phyloP scores from a whole-genome alignment of 768 basidiomycete species.

The Naganishia vaughanmartiniae region DNA sequence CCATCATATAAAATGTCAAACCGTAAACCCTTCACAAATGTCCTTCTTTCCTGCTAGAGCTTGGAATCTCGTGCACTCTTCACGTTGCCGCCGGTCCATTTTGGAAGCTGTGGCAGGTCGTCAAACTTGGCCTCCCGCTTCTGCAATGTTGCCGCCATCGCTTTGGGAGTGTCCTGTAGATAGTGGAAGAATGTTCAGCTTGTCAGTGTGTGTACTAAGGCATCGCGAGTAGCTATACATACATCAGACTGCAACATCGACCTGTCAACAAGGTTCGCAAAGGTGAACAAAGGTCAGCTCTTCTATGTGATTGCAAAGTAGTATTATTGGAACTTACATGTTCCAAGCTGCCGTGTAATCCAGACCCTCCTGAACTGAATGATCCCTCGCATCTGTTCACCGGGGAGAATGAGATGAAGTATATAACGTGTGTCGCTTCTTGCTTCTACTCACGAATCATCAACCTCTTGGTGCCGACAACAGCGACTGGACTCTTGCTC shows the following conservation, averaged over 20 bases:
- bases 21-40: not conserved
- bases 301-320: not conserved
- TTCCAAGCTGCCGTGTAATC: slow-evolving; percentile 65
- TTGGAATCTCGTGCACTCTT: not conserved
- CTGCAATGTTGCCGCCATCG: slow-evolving; percentile 1
- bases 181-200: not conserved
- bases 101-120: slow-evolving; percentile 1
- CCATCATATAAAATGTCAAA: not conserved
- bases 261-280: slow-evolving; percentile 30
- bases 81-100: not conserved
- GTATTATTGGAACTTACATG: slow-evolving; percentile 27
- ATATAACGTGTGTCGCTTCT: not conserved
- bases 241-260: slow-evolving; percentile 59
- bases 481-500: slow-evolving; percentile 74
- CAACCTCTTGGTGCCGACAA: slow-evolving; percentile 71
- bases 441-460: slow-evolving; percentile 49
- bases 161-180: slow-evolving; percentile 14
- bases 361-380: slow-evolving; percentile 61
- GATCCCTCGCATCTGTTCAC: slow-evolving; percentile 68
- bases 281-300: slow-evolving; percentile 12
- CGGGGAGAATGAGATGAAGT: not conserved
- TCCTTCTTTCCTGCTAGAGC: not conserved
- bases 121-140: slow-evolving; percentile 12
- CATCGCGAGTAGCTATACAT: slow-evolving; percentile 29
- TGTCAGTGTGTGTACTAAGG: not conserved